Percentiles rank a stretch among this genome's conserved stretches.
Conservation (phyloP, 176 grass and related monocot genomes). For the Aegilops tauschii region DNA sequence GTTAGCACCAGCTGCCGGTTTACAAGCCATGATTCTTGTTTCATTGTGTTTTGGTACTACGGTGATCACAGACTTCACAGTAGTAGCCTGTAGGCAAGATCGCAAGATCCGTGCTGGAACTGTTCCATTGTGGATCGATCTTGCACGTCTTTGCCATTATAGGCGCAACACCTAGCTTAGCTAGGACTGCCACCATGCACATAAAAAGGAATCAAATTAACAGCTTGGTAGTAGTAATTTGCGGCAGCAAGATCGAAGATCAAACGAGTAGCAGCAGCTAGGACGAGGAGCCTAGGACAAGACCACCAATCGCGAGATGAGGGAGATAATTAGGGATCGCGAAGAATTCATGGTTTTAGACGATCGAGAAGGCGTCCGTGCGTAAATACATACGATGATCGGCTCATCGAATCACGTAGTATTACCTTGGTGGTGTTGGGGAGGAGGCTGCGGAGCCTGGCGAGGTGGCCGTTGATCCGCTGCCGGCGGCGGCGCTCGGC, state of each 20-base stretch:
- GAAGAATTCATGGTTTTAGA: background rate
- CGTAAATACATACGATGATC: background rate
- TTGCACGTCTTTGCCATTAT: background rate
- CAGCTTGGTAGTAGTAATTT: background rate
- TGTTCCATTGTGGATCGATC: conserved; percentile 38
- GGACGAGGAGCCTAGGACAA: background rate
- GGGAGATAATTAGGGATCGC: background rate
- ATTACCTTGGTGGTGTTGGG: conserved; percentile 90
- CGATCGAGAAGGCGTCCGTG: background rate
- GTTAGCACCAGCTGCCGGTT: background rate
- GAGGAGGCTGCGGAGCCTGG: conserved; percentile 79
- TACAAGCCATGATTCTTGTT: background rate
- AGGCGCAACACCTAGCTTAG: background rate
- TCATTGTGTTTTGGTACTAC: background rate
- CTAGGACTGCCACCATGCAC: background rate
- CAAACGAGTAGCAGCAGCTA: too few relatives aligned
- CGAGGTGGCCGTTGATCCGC: conserved; percentile 90
- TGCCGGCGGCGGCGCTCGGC: conserved; percentile 93
- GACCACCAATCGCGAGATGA: background rate
- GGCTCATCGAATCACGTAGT: conserved; percentile 1
- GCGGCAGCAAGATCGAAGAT: background rate
- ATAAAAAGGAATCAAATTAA: background rate
- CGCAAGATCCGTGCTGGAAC: background rate
- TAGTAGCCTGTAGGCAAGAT: background rate
- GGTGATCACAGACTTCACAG: background rate